Evolutionary conservation across 2,329 filamentous ascomycete genomes (phyloP), one percentile per base, ranked within the genome.

Genomic region (Paraphaeosphaeria minitans): DNA sequence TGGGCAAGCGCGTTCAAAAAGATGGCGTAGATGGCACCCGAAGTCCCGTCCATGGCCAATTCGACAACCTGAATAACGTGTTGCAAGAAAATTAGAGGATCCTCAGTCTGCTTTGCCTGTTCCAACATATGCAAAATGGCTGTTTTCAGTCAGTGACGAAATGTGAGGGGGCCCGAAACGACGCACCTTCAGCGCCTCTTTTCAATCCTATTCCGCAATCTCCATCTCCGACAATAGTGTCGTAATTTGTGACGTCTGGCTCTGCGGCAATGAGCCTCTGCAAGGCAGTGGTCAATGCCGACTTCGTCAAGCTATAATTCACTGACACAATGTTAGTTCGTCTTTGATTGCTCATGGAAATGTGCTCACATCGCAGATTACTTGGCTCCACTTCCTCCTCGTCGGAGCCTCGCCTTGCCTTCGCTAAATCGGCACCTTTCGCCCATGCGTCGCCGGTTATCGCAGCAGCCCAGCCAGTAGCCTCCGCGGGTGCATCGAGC

Each of bases 181-280:
- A 61, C 71, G 53, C 57, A 76, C 75, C 86, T 82, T 96, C 89
- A n/a, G 93, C 92, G 50, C 93, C 93, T 61, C 92, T 87, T 80
- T 92, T 92, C 61, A 97, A 81, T 5, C 92, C 92, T 58, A 92
- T 91, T 10, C 93, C 93, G 70, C 93, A 97, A 77, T 97, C 93
- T 48, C 93, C 93, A 72, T 97, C 93, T 43, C 93, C 93, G 24
- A 96, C 92, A 13, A 95, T 86, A 0, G 92, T 96, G 71, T 91
- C 89, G 70, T 84, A 91, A 55, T 80, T 83, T 12, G 89, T 91
- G 55, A 91, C 80, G 43, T 88, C 83, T 9, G 86, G 83, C 69
- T 91, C 89, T 1, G 83, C 88, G 0, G 80, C 82, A 61, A 92
- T 84, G 14, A 93, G 79, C 37, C 80, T 81, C 50, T 89, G 78